Percentiles rank a stretch among this genome's conserved stretches.
These are phyloP conservation scores for Beauveria pseudobassiana DNA, from an alignment of 2,329 filamentous ascomycete species.

Conservation along the genomic window DNA sequence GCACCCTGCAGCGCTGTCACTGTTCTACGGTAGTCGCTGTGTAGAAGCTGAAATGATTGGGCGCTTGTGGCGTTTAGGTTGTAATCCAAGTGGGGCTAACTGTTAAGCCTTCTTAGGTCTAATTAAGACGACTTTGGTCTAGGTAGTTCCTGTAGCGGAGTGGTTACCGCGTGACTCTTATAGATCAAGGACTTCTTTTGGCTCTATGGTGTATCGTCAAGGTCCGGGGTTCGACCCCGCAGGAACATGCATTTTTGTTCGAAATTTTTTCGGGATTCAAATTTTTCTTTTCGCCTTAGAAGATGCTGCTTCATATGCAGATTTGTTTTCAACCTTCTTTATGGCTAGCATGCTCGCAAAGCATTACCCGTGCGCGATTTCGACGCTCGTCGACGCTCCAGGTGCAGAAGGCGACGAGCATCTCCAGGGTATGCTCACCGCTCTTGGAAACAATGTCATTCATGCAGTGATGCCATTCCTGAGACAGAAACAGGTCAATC, in stretches of 20 bases:
- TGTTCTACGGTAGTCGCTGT: not conserved
- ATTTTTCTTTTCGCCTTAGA: not conserved
- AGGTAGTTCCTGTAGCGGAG: conserved; percentile 22
- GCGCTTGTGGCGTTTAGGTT: conserved; percentile 11
- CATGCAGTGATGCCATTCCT: conserved; percentile 1
- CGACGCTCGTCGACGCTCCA: not conserved
- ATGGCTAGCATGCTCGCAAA: not conserved
- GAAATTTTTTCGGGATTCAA: not conserved
- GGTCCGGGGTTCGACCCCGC: conserved; percentile 23
- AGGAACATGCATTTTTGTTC: conserved; percentile 16
- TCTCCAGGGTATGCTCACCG: not conserved
- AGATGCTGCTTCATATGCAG: not conserved
- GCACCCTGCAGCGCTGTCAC: not conserved
- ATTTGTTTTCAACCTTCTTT: not conserved
- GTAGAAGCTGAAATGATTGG: not conserved
- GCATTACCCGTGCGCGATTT: not conserved
- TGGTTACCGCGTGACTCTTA: conserved; percentile 24
- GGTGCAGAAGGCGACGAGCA: not conserved
- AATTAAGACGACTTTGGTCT: not conserved
- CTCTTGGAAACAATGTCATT: not conserved
- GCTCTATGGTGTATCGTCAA: conserved; percentile 20
- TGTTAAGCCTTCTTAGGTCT: not conserved
- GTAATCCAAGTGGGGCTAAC: not conserved
- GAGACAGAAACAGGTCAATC: not conserved
- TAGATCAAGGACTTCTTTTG: conserved; percentile 16